Evolutionary conservation across 345 rosid species (phyloP).

Genomic region (Syzygium oleosum): DNA sequence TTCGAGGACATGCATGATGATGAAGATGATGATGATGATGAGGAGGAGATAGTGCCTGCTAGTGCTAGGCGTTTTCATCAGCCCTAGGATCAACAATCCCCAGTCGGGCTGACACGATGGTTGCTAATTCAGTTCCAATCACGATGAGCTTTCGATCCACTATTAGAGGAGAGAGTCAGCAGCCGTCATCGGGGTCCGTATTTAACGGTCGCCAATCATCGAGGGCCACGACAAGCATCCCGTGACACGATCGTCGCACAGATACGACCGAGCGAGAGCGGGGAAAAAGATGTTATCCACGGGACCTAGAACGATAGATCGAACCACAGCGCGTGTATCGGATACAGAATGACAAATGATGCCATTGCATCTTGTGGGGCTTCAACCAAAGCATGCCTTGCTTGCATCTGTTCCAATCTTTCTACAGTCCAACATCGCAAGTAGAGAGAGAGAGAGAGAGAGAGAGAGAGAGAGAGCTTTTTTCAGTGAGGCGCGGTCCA

Average conservation of each 20-base stretch:
- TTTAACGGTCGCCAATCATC: background rate
- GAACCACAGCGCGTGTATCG: background rate
- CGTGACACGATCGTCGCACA: rapidly evolving
- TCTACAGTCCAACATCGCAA: background rate
- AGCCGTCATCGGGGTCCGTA: background rate
- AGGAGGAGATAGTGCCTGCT: background rate
- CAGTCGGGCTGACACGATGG: background rate
- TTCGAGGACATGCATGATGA: background rate
- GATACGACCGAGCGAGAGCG: background rate
- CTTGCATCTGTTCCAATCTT: background rate
- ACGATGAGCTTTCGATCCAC: background rate
- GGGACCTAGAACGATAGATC: background rate
- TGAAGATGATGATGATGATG: background rate
- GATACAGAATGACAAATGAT: background rate
- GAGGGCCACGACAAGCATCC: background rate
- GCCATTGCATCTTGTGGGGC: background rate
- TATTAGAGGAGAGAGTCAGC: background rate
- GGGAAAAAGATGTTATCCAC: background rate
- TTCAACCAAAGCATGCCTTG: background rate
- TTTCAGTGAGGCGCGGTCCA: constrained; percentile 8
- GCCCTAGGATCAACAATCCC: background rate
- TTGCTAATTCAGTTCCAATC: background rate
- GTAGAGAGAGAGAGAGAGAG: background rate
- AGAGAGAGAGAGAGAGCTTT: background rate
- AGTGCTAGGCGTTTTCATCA: background rate